Base-by-base conservation (phyloP, 129 eudicot species). In the Lactuca sativa region DNA sequence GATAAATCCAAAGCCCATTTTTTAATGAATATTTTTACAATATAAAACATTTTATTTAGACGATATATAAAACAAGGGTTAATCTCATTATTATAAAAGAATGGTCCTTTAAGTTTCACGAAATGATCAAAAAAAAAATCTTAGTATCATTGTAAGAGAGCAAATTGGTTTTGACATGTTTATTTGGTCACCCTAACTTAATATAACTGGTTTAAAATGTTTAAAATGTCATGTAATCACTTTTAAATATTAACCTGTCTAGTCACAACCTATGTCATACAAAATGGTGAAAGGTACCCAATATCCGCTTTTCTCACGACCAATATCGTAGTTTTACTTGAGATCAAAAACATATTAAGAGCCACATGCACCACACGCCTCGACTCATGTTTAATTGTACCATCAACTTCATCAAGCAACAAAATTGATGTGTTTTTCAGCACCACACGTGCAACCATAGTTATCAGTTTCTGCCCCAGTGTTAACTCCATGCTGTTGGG, bases 391-490 rank as follows among this genome's bases (percentile, higher is more conserved):
- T 85, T 87, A 49, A 82, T 85, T 16, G 66, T 66, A 31, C 79
- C 59, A 47, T 78, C 75, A 5, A 86, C 87, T 67, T 85, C 85
- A 41, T 85, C 87, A 16, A 85, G 62, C 51, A 85, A 72, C 76
- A 85, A 82, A 66, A 85, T 85, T 57, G 91, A 87, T 37, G 91
- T 81, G 52, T 85, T 85, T 64, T 85, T 85, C 59, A 85, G 68
- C 36, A 85, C 87, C 38, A 85, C 87, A 14, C 91, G 79, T 11
- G 87, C 87, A 52, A 85, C 77, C 7, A 78, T 79, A 2, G 80
- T 72, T 71, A 87, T 77, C 58, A 76, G 84, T 62, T 79, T 82
- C 73, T 82, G 85, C 36, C 87, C 87, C 0, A 79, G 83, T 69
- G 87, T 82, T 59, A 82, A 73, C 16, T 82, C 85, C 69, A 82